These are phyloP conservation scores for Cyberlindnera subsufficiens DNA, from an alignment of 805 yeast species.

Conservation along the genomic window DNA sequence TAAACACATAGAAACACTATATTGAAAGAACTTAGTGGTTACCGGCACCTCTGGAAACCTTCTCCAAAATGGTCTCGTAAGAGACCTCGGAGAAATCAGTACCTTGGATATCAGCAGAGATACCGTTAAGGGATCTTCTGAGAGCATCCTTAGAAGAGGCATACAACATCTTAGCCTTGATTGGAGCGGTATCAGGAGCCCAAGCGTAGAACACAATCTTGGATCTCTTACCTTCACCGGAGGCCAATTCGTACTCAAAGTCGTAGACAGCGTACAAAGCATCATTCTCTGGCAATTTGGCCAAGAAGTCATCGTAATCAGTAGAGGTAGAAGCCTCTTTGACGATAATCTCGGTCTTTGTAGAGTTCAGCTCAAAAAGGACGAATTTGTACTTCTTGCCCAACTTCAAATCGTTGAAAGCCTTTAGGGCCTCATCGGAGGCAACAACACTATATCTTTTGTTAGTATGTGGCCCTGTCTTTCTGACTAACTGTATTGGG, in stretches of 20 bases:
- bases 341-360: conserved; percentile 87
- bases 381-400: conserved; percentile 86
- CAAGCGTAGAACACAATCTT: conserved; percentile 72
- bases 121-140: conserved; percentile 95
- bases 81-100: conserved; percentile 97
- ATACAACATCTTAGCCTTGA: conserved; percentile 95
- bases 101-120: conserved; percentile 93
- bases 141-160: conserved; percentile 98
- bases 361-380: conserved; percentile 73
- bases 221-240: conserved; percentile 91
- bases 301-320: conserved; percentile 82
- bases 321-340: conserved; percentile 70
- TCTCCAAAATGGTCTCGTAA: conserved; percentile 86
- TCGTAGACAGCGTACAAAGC: conserved; percentile 96
- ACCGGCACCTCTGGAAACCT: conserved; percentile 50
- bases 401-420: conserved; percentile 93
- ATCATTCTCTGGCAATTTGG: conserved; percentile 89
- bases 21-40: conserved; percentile 6
- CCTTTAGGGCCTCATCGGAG: conserved; percentile 84
- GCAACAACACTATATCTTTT: conserved; percentile 57
- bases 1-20: no score
- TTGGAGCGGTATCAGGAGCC: conserved; percentile 97
- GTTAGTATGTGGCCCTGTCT: conserved; percentile 16
- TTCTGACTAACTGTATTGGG: background rate
- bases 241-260: conserved; percentile 87